Conservation (phyloP, 306 rosid genomes). For the Heteromeles arbutifolia region DNA sequence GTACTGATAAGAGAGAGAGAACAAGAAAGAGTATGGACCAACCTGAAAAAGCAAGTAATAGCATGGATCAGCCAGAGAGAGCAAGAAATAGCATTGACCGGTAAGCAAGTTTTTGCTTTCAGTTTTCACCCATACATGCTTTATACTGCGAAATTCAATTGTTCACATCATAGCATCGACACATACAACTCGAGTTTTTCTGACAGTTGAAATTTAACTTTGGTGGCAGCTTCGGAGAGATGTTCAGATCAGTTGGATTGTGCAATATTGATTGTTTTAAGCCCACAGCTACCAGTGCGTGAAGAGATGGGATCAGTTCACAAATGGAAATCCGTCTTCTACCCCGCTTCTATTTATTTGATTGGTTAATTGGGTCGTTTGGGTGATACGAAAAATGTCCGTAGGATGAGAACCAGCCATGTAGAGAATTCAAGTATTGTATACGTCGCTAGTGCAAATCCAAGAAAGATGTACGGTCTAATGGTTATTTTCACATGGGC, state of each 20-base stretch:
- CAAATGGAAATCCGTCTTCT: conserved; percentile 23
- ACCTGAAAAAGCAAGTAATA: conserved; percentile 36
- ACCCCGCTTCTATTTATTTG: conserved; percentile 28
- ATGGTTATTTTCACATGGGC: background rate
- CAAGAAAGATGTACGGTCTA: background rate
- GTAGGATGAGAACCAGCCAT: background rate
- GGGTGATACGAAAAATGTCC: conserved; percentile 8
- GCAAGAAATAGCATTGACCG: conserved; percentile 83
- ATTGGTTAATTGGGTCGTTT: conserved; percentile 41
- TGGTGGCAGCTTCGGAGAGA: conserved; percentile 76
- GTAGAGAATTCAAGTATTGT: background rate
- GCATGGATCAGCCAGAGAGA: conserved; percentile 54
- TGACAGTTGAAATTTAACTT: conserved; percentile 23
- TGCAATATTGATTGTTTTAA: conserved; percentile 93
- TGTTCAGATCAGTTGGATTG: conserved; percentile 85
- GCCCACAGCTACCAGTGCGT: conserved; percentile 60
- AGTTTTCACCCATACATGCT: background rate
- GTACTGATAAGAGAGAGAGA: conserved; percentile 62
- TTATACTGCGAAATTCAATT: background rate
- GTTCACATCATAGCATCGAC: background rate
- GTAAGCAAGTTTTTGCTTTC: conserved; percentile 23
- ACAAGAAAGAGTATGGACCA: conserved; percentile 56
- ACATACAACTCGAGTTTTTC: conserved; percentile 11
- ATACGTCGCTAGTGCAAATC: background rate
- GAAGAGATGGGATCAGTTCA: conserved; percentile 25